phyloP scores from a whole-genome alignment of 176 grass and related monocot genomes.

The Canna indica region DNA sequence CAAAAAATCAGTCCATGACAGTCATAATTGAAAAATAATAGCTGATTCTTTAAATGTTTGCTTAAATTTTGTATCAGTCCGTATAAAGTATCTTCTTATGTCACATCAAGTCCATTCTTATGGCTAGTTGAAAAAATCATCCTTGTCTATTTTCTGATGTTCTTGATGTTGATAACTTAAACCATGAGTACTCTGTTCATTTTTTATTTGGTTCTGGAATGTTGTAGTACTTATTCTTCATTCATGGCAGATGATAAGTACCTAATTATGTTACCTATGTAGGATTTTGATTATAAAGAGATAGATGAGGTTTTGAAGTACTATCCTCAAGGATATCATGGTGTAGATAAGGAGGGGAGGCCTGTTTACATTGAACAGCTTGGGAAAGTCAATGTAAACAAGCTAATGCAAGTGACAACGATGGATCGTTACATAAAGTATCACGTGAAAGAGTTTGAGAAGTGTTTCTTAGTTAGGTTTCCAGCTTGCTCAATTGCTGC shows the following conservation, averaged over 20 bases:
- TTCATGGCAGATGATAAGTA: background rate
- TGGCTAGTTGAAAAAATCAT: background rate
- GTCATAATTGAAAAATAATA: too few species aligned
- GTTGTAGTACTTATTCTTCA: background rate
- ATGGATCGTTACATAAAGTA: slow-evolving; percentile 1
- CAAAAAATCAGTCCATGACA: background rate
- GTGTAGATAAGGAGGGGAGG: slow-evolving; percentile 4
- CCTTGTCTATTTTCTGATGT: background rate
- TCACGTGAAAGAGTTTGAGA: slow-evolving; percentile 3
- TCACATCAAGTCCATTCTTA: background rate
- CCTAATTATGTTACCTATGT: background rate
- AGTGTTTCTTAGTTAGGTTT: background rate
- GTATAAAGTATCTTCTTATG: background rate
- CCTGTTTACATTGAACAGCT: background rate
- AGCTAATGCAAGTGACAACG: slow-evolving; percentile 3
- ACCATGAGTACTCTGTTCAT: background rate
- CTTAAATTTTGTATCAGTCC: background rate
- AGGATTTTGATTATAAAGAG: background rate
- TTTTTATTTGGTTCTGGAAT: background rate
- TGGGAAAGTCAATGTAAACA: background rate
- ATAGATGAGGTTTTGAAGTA: background rate
- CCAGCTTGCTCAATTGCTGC: slow-evolving; percentile 1
- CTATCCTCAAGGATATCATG: slow-evolving; percentile 3
- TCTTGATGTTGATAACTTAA: background rate
- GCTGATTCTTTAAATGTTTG: background rate